These are phyloP conservation scores for Beauveria pseudobassiana DNA, from an alignment of 2,329 filamentous ascomycete genomes.

Conservation along the genomic window DNA sequence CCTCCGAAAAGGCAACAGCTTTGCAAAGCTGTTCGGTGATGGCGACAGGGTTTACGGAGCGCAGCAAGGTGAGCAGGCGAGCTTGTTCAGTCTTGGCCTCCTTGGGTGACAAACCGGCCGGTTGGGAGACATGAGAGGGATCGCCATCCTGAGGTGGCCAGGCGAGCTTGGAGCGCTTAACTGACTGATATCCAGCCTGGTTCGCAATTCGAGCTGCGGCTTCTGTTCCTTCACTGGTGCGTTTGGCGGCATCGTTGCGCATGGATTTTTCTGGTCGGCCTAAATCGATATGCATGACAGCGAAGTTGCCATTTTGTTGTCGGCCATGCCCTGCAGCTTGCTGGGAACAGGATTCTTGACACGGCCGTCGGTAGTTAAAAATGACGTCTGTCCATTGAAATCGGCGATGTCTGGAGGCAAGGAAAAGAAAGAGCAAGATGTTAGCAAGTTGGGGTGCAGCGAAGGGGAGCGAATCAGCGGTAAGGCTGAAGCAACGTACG, in stretches of 20 bases:
- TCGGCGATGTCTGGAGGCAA: constrained; percentile 5
- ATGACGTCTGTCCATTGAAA: constrained; percentile 15
- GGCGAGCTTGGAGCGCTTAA: constrained; percentile 34
- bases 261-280: constrained; percentile 37
- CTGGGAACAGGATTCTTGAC: constrained; percentile 51
- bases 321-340: constrained; percentile 53
- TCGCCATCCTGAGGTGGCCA: constrained; percentile 23
- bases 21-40: constrained; percentile 58
- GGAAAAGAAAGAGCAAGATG: background rate
- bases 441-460: background rate
- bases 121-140: constrained; percentile 7
- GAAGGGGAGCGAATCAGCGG: background rate
- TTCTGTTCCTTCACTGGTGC: constrained; percentile 54
- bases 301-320: constrained; percentile 53
- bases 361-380: constrained; percentile 22
- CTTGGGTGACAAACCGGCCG: constrained; percentile 22
- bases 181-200: constrained; percentile 44
- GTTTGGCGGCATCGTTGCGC: constrained; percentile 48
- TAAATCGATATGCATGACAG: constrained; percentile 55
- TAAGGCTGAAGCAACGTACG: background rate
- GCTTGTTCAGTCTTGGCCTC: constrained; percentile 54
- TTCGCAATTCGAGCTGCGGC: constrained; percentile 50
- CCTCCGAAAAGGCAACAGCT: constrained; percentile 58
- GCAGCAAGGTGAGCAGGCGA: constrained; percentile 49
- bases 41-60: constrained; percentile 44